Evolutionary conservation across 768 basidiomycete species (phyloP), one percentile per base, ranked within the genome.

Genomic region (Suillus weaverae): DNA sequence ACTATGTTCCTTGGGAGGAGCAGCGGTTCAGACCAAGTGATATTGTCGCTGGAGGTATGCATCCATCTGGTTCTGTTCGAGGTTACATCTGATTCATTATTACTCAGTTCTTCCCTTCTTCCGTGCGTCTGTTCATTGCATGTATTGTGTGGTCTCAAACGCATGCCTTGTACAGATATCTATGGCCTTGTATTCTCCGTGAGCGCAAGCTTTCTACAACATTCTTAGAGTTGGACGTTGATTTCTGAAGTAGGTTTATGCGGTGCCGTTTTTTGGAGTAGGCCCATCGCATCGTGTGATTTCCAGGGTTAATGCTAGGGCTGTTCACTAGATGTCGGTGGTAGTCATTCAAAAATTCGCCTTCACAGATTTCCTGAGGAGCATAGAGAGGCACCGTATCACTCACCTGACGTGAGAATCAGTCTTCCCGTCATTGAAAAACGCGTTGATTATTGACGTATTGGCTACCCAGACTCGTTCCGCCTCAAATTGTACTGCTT

Each of bases 401-500:
- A 82, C 80, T 8, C 84, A 89, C 65, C 70, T 89, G 62, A 81
- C 81, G 86, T 88, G 69, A 64, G 81, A 20, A 41, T 55, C 22
- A 1, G 36, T 38, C 36, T 38, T 55, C 35, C 6, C 13, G 33
- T 9, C 14, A 16, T 32, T 26, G 36, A n/a, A 18, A 20, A 46
- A 20, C 3, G 33, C 26, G 66, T 38, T 65, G 38, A 30, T 63
- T 2, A 48, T 60, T 62, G 6, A 8, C 54, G 11, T 64, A 48
- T 20, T 30, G 56, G 16, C 26, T 59, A 30, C 10, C 10, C 61
- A 89, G 87, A 64, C 72, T 89, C 26, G 88, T 89, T 35, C 89
- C 89, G n/a, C 89, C 89, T 16, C 86, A 89, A 64, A 80, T 87
- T 13, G 83, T 90, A 11, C 75, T 89, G 16, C 74, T 90, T n/a